Base-by-base conservation (phyloP, 2,329 filamentous ascomycete species). In the Mycogone perniciosa region DNA sequence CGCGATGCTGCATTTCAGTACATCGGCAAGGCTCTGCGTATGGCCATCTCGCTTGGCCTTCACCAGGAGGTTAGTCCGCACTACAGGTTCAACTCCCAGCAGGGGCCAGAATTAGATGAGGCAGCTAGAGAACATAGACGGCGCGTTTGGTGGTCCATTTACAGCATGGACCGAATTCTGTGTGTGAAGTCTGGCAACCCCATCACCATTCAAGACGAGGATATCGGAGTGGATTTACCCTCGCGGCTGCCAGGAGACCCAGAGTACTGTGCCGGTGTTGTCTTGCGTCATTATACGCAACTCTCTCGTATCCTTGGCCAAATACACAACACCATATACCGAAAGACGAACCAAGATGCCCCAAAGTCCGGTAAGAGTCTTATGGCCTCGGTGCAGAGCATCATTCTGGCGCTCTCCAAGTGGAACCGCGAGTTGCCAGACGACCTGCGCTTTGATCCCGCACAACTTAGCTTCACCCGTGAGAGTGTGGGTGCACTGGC, bases 41-140 rank as follows among this genome's bases (percentile, higher is more conserved):
- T 81, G 77, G 77, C 77, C 7, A 76, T 80, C 31, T 77, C 73
- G 6, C 66, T 80, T 0, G 77, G 77, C 0, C 62, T 81, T n/a
- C 77, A 80, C 54, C 75, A 80, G 52, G 77, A 80, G 53, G 70
- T 76, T n/a, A 51, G 29, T 27, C 40, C 45, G 11, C 77, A 80
- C 53, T 75, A 80, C 51, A 76, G 80, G 53, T 68, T 75, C 26
- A 41, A 20, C 13, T 42, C 42, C 27, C 71, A 29, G 58, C 64
- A 8, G 52, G 57, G 2, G 30, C 33, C 26, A 8, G 29, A 39
- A 13, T 63, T 76, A 5, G 69, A 70, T 49, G 67, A 71, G 11
- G 63, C 63, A 1, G 67, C 68, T 8, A 66, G 71, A 34, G 77
- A 80, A 53, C 74, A 73, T 50, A 69, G 77, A 7, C 70, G 77